These are phyloP conservation scores for Phyllosticta ampelicida DNA, from an alignment of 2,329 filamentous ascomycete species.

Conservation along the genomic window DNA sequence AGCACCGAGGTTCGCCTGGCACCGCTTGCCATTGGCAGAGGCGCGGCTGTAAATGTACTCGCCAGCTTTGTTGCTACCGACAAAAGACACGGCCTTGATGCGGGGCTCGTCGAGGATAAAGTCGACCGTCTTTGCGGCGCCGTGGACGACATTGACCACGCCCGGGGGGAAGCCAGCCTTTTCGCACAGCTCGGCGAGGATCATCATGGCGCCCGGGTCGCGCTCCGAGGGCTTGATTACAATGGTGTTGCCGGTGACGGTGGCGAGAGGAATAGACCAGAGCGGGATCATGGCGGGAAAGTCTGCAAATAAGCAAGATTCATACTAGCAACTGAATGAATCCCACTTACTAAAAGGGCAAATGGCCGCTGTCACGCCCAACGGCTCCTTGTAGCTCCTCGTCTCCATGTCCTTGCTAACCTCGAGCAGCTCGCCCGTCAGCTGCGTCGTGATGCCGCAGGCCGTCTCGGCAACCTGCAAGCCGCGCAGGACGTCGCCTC, in stretches of 20 bases:
- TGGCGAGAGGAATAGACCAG: slow-evolving; percentile 82
- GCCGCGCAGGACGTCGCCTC: slow-evolving; percentile 69
- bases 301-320: slow-evolving; percentile 38
- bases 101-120: slow-evolving; percentile 76
- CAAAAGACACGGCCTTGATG: slow-evolving; percentile 81
- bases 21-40: slow-evolving; percentile 76
- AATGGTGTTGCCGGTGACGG: slow-evolving; percentile 72
- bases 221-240: slow-evolving; percentile 81
- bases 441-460: slow-evolving; percentile 67
- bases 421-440: slow-evolving; percentile 75
- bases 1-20: slow-evolving; percentile 77
- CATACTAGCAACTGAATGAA: background rate
- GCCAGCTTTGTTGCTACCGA: slow-evolving; percentile 77
- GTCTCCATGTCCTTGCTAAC: slow-evolving; percentile 89
- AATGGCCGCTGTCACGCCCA: slow-evolving; percentile 73
- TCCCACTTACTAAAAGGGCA: slow-evolving; percentile 74
- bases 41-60: slow-evolving; percentile 75
- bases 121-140: slow-evolving; percentile 68
- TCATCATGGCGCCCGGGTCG: slow-evolving; percentile 76
- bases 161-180: slow-evolving; percentile 74
- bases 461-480: slow-evolving; percentile 78
- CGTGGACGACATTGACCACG: slow-evolving; percentile 75
- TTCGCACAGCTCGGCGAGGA: slow-evolving; percentile 66
- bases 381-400: slow-evolving; percentile 66
- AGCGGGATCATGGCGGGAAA: slow-evolving; percentile 88